Evolutionary conservation across 2,329 filamentous ascomycete genomes (phyloP), one percentile per base, ranked within the genome.

Genomic region (Fusarium xylarioides): DNA sequence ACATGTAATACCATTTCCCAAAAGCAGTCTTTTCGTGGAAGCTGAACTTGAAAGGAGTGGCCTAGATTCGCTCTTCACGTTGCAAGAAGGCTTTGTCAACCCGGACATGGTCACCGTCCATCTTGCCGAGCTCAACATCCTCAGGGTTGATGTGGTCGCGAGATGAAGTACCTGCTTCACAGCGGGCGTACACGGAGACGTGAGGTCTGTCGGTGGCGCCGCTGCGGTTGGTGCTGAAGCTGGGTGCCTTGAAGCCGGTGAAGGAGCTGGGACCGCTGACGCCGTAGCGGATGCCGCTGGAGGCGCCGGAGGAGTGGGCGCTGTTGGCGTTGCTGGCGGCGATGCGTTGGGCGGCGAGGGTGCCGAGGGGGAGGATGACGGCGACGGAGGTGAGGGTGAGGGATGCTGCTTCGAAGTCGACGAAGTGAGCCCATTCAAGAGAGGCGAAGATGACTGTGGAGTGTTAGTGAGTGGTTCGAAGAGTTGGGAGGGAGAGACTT

Each of bases 301-400:
- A 77, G 23, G 54, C 65, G 16, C 59, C 56, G 7, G 76, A 73
- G 14, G 67, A 57, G 56, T 76, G 67, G 30, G 68, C 64, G 28
- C 74, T 64, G 60, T 69, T 79, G 55, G 62, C 54, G 14, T 75
- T 76, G 57, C 47, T 74, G 26, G 82, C 79, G 47, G 86, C 78
- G 47, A 73, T 63, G 42, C 85, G 84, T 73, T 87, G 86, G 12
- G 87, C 87, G 19, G 86, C 81, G 35, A 89, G 82, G 9, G 85
- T 85, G 62, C 86, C 87, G 2, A 89, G 82, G 0, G 87, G 87
- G 1, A 90, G 82, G 43, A 89, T 83, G 55, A 88, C 77, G 69
- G 85, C 81, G 46, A 89, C 85, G 1, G 86, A 84, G 0, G 86
- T 88, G 46, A 84, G 79, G 0, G 85, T 84, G 42, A 88, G 79